Conservation (phyloP, 257 asterid genomes). For the Gynochthodes officinalis region DNA sequence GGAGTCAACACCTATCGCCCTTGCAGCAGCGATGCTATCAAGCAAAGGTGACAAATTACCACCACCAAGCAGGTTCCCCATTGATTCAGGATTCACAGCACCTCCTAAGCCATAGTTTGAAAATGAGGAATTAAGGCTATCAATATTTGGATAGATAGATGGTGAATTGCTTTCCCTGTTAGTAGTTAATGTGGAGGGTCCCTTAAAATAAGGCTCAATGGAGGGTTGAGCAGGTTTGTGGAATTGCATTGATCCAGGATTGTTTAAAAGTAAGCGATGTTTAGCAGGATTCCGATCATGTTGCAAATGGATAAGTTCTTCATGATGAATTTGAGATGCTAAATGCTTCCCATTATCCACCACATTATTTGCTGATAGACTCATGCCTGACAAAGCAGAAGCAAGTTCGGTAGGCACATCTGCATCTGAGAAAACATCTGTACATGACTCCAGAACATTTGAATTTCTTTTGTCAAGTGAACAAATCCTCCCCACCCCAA, state of each 20-base stretch:
- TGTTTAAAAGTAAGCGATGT: constrained; percentile 30
- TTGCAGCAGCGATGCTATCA: constrained; percentile 42
- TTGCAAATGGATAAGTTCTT: constrained; percentile 33
- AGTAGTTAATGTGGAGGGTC: constrained; percentile 37
- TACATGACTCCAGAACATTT: constrained; percentile 26
- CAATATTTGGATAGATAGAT: constrained; percentile 44
- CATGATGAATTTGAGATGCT: constrained; percentile 34
- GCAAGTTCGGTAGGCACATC: constrained; percentile 48
- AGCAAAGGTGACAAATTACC: constrained; percentile 45
- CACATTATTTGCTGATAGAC: constrained; percentile 43
- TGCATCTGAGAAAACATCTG: constrained; percentile 32
- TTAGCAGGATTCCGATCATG: constrained; percentile 33
- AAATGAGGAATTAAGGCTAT: constrained; percentile 47
- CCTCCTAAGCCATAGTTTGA: constrained; percentile 45
- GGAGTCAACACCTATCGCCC: constrained; percentile 48
- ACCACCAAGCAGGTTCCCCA: constrained; percentile 44
- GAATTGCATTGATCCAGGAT: constrained; percentile 28
- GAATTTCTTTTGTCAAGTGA: constrained; percentile 37
- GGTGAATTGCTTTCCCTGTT: constrained; percentile 43
- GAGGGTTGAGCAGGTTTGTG: constrained; percentile 25
- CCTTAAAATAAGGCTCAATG: constrained; percentile 30
- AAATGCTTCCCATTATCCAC: constrained; percentile 42
- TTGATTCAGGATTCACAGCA: constrained; percentile 41
- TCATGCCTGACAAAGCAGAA: constrained; percentile 62
- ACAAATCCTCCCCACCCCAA: constrained; percentile 41